Evolutionary conservation across 768 basidiomycete genomes (phyloP).

Genomic region (Thelephora ganbajun): DNA sequence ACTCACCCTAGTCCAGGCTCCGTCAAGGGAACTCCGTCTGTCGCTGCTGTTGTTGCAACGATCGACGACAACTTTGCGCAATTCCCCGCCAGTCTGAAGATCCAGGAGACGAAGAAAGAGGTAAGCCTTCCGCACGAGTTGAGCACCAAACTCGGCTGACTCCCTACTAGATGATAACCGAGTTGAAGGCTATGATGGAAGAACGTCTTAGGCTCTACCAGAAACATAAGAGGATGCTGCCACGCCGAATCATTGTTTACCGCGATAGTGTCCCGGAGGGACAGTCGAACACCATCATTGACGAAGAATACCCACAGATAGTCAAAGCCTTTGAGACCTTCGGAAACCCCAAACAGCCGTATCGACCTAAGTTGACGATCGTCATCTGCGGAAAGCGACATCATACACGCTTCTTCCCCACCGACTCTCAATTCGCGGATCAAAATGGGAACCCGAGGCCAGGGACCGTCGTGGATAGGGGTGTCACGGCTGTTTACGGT

Average conservation of each 20-base stretch:
- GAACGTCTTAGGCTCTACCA: slow-evolving; percentile 29
- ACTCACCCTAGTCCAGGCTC: slow-evolving; percentile 74
- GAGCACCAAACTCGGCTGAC: background rate
- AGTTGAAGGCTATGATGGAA: slow-evolving; percentile 33
- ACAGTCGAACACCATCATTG: slow-evolving; percentile 33
- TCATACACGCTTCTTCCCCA: slow-evolving; percentile 44
- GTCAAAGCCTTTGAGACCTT: slow-evolving; percentile 27
- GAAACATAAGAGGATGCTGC: slow-evolving; percentile 20
- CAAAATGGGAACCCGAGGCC: slow-evolving; percentile 35
- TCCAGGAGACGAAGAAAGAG: slow-evolving; percentile 57
- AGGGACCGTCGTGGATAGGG: slow-evolving; percentile 41
- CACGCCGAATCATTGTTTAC: slow-evolving; percentile 36
- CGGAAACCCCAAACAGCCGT: slow-evolving; percentile 19
- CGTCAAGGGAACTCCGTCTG: slow-evolving; percentile 36
- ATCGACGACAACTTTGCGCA: slow-evolving; percentile 29
- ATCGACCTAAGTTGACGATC: slow-evolving; percentile 35
- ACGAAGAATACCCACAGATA: slow-evolving; percentile 30
- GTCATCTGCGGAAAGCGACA: slow-evolving; percentile 46
- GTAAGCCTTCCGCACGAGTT: slow-evolving; percentile 19
- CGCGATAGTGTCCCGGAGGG: slow-evolving; percentile 73
- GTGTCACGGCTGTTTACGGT: slow-evolving; percentile 38
- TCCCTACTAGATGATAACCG: slow-evolving; percentile 29
- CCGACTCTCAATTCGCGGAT: slow-evolving; percentile 26
- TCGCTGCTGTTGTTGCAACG: slow-evolving; percentile 42
- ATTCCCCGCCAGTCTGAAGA: slow-evolving; percentile 34